phyloP scores from a whole-genome alignment of 345 rosid genomes.

The Reutealis trisperma region DNA sequence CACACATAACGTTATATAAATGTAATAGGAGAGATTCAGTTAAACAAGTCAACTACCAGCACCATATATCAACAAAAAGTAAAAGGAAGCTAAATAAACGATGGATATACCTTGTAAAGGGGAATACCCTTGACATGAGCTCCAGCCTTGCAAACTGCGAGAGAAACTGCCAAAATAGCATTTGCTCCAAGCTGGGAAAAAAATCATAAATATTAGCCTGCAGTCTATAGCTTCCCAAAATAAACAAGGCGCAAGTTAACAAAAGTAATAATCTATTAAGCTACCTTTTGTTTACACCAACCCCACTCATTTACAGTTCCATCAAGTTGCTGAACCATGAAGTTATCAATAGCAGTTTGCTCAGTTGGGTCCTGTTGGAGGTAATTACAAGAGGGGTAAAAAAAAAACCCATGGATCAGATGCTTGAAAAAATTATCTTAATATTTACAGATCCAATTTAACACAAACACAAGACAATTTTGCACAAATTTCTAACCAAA shows the following conservation, averaged over 20 bases:
- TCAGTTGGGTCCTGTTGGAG: slow-evolving; percentile 53
- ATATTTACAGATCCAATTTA: not conserved
- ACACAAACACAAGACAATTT: not conserved
- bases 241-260: not conserved
- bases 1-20: not conserved
- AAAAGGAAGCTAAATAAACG: not conserved
- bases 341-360: slow-evolving; percentile 52
- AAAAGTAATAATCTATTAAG: not conserved
- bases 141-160: slow-evolving; percentile 73
- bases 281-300: slow-evolving; percentile 79
- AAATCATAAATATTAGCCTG: not conserved
- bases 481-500: not conserved
- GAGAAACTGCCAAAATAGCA: slow-evolving; percentile 73
- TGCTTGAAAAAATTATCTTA: not conserved
- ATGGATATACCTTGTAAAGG: slow-evolving; percentile 53
- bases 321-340: slow-evolving; percentile 71
- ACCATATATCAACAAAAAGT: not conserved
- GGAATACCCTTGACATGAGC: slow-evolving; percentile 66
- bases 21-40: not conserved
- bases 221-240: not conserved
- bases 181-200: slow-evolving; percentile 65
- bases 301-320: slow-evolving; percentile 83
- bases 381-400: too few species aligned
- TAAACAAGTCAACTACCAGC: not conserved
- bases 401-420: not conserved